Conservation (phyloP, 176 grass and related monocot genomes). For the Raddia guianensis region DNA sequence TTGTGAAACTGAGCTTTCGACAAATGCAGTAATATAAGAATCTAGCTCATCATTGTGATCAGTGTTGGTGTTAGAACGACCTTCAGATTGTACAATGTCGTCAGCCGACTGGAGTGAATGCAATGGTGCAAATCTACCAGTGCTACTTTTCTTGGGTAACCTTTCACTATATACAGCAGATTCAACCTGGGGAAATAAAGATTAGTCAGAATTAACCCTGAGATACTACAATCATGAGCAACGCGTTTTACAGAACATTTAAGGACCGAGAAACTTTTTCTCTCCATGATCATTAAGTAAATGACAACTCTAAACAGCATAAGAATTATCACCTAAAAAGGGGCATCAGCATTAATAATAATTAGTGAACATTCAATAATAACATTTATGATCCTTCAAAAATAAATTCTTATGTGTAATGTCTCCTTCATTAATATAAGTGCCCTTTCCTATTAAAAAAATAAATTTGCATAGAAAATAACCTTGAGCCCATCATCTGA, state of each 20-base stretch:
- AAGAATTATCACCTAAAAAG: neutral
- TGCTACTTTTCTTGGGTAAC: slow-evolving; percentile 7
- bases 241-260: slow-evolving; percentile 14
- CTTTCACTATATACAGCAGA: slow-evolving; percentile 31
- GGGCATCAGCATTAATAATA: neutral
- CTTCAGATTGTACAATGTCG: slow-evolving; percentile 12
- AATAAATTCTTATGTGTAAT: neutral
- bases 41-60: slow-evolving; percentile 28
- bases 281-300: slow-evolving; percentile 7
- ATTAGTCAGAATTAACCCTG: no score
- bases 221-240: slow-evolving; percentile 11
- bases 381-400: slow-evolving; percentile 21
- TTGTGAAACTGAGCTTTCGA: slow-evolving; percentile 45
- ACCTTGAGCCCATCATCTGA: slow-evolving; percentile 43
- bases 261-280: neutral
- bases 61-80: slow-evolving; percentile 20
- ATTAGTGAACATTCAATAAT: slow-evolving; percentile 1
- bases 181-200: slow-evolving; percentile 39
- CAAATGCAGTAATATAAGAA: slow-evolving; percentile 49
- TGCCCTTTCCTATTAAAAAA: neutral
- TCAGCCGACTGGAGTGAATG: neutral
- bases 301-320: slow-evolving; percentile 13
- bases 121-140: slow-evolving; percentile 12
- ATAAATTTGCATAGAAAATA: slow-evolving; percentile 21
- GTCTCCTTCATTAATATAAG: no score